Conservation (phyloP, 2,329 filamentous ascomycete species). For the Alternaria arborescens region DNA sequence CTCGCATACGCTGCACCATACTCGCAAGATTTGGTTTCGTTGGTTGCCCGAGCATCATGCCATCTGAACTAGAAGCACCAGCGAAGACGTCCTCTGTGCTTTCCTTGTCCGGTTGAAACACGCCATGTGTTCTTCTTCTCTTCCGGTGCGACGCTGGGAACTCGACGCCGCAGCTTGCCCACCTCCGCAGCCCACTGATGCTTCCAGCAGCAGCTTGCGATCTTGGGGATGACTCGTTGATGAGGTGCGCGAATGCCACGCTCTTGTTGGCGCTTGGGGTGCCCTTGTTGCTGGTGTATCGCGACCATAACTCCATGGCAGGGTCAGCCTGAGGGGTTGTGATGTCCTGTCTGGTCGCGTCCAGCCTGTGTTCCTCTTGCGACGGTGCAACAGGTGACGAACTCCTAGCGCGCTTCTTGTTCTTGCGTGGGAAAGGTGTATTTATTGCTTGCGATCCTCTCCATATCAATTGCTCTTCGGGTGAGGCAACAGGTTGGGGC, state of each 20-base stretch:
- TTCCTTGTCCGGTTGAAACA: constrained; percentile 42
- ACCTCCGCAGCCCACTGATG: constrained; percentile 57
- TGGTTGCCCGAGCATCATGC: constrained; percentile 35
- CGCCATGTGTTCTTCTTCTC: constrained; percentile 48
- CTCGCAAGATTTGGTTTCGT: constrained; percentile 41
- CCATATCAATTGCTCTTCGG: constrained; percentile 70
- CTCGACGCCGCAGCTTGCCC: constrained; percentile 61
- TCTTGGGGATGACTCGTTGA: constrained; percentile 57
- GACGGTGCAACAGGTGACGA: constrained; percentile 55
- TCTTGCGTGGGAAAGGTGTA: constrained; percentile 53
- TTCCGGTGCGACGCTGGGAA: constrained; percentile 57
- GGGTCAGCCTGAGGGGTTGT: constrained; percentile 59
- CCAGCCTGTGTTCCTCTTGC: constrained; percentile 48
- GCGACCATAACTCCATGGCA: constrained; percentile 57
- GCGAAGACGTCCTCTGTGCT: constrained; percentile 39
- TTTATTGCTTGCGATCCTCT: constrained; percentile 57
- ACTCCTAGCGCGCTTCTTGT: constrained; percentile 57
- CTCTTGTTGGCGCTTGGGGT: constrained; percentile 47
- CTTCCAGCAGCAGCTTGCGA: constrained; percentile 56
- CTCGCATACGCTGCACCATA: constrained; percentile 56
- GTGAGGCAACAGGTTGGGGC: constrained; percentile 61
- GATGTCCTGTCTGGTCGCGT: constrained; percentile 35
- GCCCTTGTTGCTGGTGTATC: constrained; percentile 54
- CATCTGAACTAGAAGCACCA: constrained; percentile 44
- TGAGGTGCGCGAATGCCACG: constrained; percentile 55